These are phyloP conservation scores for Taphrina deformans DNA, from an alignment of 1,139 yeast species.

Conservation along the genomic window DNA sequence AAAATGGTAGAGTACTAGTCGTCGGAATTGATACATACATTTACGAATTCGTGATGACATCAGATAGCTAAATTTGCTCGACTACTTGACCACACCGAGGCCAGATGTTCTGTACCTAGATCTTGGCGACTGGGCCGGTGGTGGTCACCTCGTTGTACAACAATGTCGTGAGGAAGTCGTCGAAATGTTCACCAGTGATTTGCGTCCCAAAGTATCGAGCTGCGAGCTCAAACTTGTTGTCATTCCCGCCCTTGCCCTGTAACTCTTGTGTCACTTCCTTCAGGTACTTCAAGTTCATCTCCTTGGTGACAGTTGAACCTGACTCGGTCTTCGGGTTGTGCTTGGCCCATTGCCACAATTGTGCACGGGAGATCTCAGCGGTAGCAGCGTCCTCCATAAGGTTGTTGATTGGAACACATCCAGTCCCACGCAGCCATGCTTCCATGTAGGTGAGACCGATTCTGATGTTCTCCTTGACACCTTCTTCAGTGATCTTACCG, in stretches of 20 bases:
- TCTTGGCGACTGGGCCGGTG: slow-evolving; percentile 36
- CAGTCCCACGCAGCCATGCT: slow-evolving; percentile 78
- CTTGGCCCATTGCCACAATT: slow-evolving; percentile 81
- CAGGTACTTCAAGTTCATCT: slow-evolving; percentile 57
- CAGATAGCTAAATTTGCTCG: background rate
- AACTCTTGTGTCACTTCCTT: slow-evolving; percentile 64
- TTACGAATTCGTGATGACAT: background rate
- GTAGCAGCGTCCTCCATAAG: slow-evolving; percentile 89
- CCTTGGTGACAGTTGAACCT: slow-evolving; percentile 60
- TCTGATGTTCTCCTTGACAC: slow-evolving; percentile 67
- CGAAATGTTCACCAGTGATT: slow-evolving; percentile 63
- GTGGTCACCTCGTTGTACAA: slow-evolving; percentile 33
- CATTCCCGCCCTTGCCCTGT: slow-evolving; percentile 56
- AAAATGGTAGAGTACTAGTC: background rate
- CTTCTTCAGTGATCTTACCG: slow-evolving; percentile 68
- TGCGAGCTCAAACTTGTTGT: slow-evolving; percentile 56
- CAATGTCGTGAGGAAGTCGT: slow-evolving; percentile 62
- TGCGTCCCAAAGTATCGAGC: slow-evolving; percentile 65
- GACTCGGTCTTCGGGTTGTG: slow-evolving; percentile 66
- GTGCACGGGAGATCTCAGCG: slow-evolving; percentile 80
- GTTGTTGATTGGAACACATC: slow-evolving; percentile 79
- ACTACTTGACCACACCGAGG: background rate
- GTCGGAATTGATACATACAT: background rate
- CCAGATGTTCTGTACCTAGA: background rate
- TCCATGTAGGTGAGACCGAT: slow-evolving; percentile 77